phyloP scores from a whole-genome alignment of 2,329 filamentous ascomycete species.

The Penicillium hesseltinei region DNA sequence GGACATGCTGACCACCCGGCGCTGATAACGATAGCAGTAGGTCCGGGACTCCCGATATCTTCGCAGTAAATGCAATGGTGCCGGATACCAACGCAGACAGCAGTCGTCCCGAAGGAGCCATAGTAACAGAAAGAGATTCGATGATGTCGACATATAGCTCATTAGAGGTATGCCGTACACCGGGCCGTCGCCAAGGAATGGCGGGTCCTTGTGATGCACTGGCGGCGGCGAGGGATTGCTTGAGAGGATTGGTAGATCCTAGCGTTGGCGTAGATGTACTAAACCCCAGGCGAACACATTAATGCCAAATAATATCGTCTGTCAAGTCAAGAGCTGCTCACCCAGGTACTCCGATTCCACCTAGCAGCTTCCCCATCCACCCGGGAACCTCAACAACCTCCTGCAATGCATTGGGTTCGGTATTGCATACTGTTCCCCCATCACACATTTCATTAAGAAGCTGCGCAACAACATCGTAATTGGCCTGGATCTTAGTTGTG shows the following conservation, averaged over 20 bases:
- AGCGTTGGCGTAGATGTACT: constrained; percentile 44
- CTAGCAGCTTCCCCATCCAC: constrained; percentile 82
- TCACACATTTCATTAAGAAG: constrained; percentile 95
- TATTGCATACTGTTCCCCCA: constrained; percentile 81
- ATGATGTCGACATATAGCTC: constrained; percentile 96
- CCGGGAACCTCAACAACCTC: constrained; percentile 91
- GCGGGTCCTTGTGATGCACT: constrained; percentile 46
- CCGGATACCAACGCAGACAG: constrained; percentile 85
- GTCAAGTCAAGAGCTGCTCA: constrained; percentile 36
- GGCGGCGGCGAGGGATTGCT: constrained; percentile 39
- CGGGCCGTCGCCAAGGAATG: constrained; percentile 85
- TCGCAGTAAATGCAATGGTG: constrained; percentile 90
- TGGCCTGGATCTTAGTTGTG: constrained; percentile 79
- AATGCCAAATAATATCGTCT: background rate
- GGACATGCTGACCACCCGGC: constrained; percentile 74
- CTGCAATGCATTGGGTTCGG: constrained; percentile 86
- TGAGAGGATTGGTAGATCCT: constrained; percentile 39
- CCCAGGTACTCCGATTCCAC: constrained; percentile 81
- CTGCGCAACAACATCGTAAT: constrained; percentile 92
- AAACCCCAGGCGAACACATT: background rate
- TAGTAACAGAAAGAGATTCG: constrained; percentile 80
- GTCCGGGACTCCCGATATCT: constrained; percentile 92
- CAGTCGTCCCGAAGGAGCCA: constrained; percentile 85
- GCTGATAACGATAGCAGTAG: constrained; percentile 77
- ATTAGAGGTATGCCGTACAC: constrained; percentile 93